phyloP scores from a whole-genome alignment of 1,284 basidiomycete species.

The Phellopilus nigrolimitatus region DNA sequence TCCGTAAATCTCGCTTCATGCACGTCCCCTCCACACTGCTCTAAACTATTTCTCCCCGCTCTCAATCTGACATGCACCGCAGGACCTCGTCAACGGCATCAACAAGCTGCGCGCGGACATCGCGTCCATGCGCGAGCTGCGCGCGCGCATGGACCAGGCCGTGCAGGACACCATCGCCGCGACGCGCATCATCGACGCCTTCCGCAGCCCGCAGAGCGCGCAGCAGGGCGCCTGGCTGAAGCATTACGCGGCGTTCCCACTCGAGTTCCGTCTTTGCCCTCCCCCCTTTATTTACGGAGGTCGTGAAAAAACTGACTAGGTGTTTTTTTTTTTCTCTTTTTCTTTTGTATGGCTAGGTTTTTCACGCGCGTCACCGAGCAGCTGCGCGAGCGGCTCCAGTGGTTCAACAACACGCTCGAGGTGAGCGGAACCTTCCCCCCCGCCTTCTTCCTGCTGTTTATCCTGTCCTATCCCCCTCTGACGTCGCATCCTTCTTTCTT shows the following conservation, averaged over 20 bases:
- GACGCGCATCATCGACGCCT: constrained; percentile 69
- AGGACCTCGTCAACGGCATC: constrained; percentile 60
- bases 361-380: constrained; percentile 68
- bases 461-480: neutral
- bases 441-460: constrained; percentile 6
- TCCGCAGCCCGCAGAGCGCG: constrained; percentile 54
- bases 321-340: constrained; percentile 4
- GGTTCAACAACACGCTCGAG: constrained; percentile 78
- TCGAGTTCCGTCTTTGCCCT: constrained; percentile 52
- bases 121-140: constrained; percentile 60
- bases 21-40: neutral
- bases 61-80: neutral
- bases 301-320: neutral
- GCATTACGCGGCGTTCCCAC: constrained; percentile 74
- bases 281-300: neutral
- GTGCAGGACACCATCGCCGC: constrained; percentile 73
- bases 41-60: neutral
- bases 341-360: constrained; percentile 42
- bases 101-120: constrained; percentile 65
- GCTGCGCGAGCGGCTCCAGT: constrained; percentile 64
- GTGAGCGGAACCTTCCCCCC: constrained; percentile 31
- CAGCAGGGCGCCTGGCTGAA: constrained; percentile 61
- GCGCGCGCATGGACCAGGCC: constrained; percentile 66
- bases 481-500: neutral
- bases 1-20: neutral